phyloP scores from a whole-genome alignment of 1,284 basidiomycete genomes.

The Irpex lacteus region DNA sequence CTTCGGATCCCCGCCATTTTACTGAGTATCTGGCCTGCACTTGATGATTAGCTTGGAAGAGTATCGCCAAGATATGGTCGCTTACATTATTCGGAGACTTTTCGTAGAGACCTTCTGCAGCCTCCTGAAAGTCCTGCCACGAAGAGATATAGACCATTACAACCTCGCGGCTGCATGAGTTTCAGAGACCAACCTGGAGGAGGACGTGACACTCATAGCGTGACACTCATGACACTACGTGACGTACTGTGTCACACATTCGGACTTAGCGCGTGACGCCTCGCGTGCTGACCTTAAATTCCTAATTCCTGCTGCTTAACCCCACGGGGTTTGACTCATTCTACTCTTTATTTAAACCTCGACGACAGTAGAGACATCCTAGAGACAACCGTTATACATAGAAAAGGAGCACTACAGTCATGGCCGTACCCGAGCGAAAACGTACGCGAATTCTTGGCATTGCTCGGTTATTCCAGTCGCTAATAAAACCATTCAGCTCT shows the following conservation, averaged over 20 bases:
- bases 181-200: conserved; percentile 6
- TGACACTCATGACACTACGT: background rate
- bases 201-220: background rate
- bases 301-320: background rate
- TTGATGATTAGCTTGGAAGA: no score
- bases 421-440: conserved; percentile 8
- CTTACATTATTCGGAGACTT: conserved; percentile 74
- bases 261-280: background rate
- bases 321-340: background rate
- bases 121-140: conserved; percentile 85
- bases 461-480: background rate
- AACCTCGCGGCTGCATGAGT: conserved; percentile 22
- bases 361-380: background rate
- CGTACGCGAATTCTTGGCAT: conserved; percentile 12
- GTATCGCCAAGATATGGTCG: conserved; percentile 5
- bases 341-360: background rate
- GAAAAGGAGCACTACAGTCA: background rate
- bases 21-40: conserved; percentile 82
- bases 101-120: conserved; percentile 78
- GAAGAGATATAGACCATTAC: conserved; percentile 74
- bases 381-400: background rate
- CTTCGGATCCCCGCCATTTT: conserved; percentile 82
- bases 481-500: conserved; percentile 20
- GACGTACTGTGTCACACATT: background rate
- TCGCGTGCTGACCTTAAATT: background rate